Evolutionary conservation across 78 protist genomes (phyloP), one percentile per base, ranked within the genome.

Genomic region (Dictyostelium discoideum): DNA sequence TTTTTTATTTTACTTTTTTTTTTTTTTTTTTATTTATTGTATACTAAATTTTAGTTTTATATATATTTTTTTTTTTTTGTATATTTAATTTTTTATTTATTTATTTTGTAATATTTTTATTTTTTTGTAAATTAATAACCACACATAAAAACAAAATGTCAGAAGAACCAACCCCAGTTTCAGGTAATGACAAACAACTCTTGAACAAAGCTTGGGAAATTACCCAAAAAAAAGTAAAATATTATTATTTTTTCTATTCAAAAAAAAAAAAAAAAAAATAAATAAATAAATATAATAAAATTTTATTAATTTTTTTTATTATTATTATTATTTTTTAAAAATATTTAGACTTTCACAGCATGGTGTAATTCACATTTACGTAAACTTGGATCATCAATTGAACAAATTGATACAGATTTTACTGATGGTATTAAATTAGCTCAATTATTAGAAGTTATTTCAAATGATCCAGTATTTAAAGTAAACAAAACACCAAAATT

Each of bases 321-420:
- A n/a, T n/a, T n/a, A n/a, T n/a, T n/a, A n/a, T n/a, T n/a, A n/a
- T n/a, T 32, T 26, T 50, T 29, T 5, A 42, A 29, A 74, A 9
- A 10, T 40, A 22, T 46, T 26, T 69, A 96, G 93, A 96, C 97
- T 1, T 96, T 96, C 54, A 96, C 97, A 6, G 88, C 87, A 29
- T 96, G 97, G 97, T 81, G 82, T 57, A 96, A 96, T 84, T 92
- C 93, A 86, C 95, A 96, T 80, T 74, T 96, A 48, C 54, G 84
- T 60, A 96, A 96, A 80, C 72, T 92, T 82, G 95, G 95, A 22
- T 26, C 85, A n/a, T 42, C 85, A 40, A 80, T 86, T 67, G 95
- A 79, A 57, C 79, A 44, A 37, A 83, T 87, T 50, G 85, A 92
- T 26, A 74, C 78, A 29, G 97, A 81, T 69, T 92, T 84, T 54